Conservation (phyloP, 2,329 filamentous ascomycete species). For the Pyricularia pennisetigena region DNA sequence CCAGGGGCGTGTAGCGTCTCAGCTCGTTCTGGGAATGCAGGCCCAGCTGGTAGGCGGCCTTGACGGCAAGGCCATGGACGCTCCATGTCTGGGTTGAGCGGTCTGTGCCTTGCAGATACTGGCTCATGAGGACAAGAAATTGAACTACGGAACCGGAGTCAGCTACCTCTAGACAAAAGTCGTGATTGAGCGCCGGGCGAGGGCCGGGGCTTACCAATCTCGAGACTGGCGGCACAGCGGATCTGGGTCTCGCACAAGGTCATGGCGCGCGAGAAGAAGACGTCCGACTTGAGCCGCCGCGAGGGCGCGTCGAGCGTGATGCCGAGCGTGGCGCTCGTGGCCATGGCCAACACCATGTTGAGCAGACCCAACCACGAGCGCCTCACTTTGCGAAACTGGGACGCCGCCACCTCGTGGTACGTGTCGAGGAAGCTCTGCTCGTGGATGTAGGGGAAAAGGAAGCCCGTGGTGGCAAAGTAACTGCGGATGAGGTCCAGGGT, state of each 20-base stretch:
- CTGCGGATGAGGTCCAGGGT: slow-evolving; percentile 7
- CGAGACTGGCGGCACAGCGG: slow-evolving; percentile 29
- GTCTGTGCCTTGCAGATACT: slow-evolving; percentile 44
- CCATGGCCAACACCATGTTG: slow-evolving; percentile 40
- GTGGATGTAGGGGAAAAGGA: slow-evolving; percentile 13
- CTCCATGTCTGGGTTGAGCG: slow-evolving; percentile 43
- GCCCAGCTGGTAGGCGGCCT: slow-evolving; percentile 39
- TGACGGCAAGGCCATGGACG: slow-evolving; percentile 40
- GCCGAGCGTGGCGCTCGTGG: slow-evolving; percentile 23
- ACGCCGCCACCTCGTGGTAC: slow-evolving; percentile 8
- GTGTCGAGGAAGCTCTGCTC: slow-evolving; percentile 10
- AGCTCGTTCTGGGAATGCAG: slow-evolving; percentile 33
- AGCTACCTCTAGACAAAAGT: not conserved
- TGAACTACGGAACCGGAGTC: slow-evolving; percentile 24
- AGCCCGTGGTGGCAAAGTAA: slow-evolving; percentile 14
- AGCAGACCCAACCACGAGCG: slow-evolving; percentile 40
- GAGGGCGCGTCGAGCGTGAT: slow-evolving; percentile 17
- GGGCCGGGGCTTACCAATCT: slow-evolving; percentile 14
- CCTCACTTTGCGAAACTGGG: slow-evolving; percentile 21
- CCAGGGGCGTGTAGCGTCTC: slow-evolving; percentile 23
- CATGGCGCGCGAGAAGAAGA: slow-evolving; percentile 33
- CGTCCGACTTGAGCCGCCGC: slow-evolving; percentile 17
- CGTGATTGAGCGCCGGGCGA: too few relatives aligned
- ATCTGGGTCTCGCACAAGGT: slow-evolving; percentile 31
- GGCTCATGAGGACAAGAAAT: slow-evolving; percentile 34